These are phyloP conservation scores for Lactifluus subvellereus DNA, from an alignment of 768 basidiomycete genomes.

Conservation along the genomic window DNA sequence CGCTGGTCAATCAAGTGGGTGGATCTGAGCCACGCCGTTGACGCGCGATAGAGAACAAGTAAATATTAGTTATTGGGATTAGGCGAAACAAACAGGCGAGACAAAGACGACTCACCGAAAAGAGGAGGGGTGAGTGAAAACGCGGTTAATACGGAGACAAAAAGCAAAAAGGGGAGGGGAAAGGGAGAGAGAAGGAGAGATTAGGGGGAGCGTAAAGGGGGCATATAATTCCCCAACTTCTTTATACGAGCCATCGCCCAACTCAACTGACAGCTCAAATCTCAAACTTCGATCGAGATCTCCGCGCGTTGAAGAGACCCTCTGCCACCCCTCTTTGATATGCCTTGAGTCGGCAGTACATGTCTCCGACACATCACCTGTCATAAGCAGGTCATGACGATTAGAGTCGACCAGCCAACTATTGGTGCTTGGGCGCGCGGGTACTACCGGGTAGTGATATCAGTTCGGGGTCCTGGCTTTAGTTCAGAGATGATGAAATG, in stretches of 20 bases:
- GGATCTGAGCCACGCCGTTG: slow-evolving; percentile 3
- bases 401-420: neutral
- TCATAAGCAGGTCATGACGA: neutral
- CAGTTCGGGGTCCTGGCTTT: slow-evolving; percentile 1
- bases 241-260: slow-evolving; percentile 20
- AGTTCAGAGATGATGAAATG: neutral
- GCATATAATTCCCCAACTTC: slow-evolving; percentile 21
- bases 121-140: slow-evolving; percentile 1
- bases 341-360: neutral
- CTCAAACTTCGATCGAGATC: slow-evolving; percentile 26
- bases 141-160: neutral
- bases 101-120: neutral
- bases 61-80: neutral
- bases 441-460: neutral
- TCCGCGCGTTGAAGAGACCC: slow-evolving; percentile 16
- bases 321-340: slow-evolving; percentile 15
- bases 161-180: slow-evolving; percentile 9
- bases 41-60: neutral
- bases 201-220: slow-evolving; percentile 28
- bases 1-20: neutral
- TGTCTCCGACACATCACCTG: neutral
- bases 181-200: slow-evolving; percentile 19
- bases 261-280: slow-evolving; percentile 21
- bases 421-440: neutral
- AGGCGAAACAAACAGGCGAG: neutral